A percentile compares a stretch with the other conserved stretches of the same genome.
Evolutionary conservation across 2,329 filamentous ascomycete species (phyloP).

Genomic region (Thermothelomyces thermophilus): DNA sequence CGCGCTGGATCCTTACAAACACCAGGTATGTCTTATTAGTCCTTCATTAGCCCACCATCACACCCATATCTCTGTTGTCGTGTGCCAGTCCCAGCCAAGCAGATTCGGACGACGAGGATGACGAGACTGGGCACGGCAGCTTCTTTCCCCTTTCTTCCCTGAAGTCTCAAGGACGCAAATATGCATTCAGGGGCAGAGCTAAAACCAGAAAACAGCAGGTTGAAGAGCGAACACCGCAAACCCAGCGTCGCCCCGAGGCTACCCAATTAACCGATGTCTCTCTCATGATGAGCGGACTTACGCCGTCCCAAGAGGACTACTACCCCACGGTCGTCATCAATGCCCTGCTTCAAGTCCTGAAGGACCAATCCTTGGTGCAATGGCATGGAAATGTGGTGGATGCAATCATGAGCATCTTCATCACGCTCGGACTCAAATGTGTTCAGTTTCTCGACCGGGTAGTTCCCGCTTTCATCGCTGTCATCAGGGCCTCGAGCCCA

Average conservation of each 20-base stretch:
- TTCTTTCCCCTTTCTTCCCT: not conserved
- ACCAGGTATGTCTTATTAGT: constrained; percentile 51
- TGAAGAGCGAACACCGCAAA: constrained; percentile 79
- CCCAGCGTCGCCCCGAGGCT: constrained; percentile 58
- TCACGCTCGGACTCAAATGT: constrained; percentile 90
- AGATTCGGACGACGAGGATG: constrained; percentile 15
- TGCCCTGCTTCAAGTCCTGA: constrained; percentile 83
- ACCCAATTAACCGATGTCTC: constrained; percentile 83
- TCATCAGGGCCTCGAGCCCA: constrained; percentile 74
- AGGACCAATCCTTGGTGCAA: constrained; percentile 80
- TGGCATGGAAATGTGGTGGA: constrained; percentile 94
- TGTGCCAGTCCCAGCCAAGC: constrained; percentile 13
- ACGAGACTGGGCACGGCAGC: constrained; percentile 1
- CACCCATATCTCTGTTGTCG: constrained; percentile 14
- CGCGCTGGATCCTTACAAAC: constrained; percentile 91
- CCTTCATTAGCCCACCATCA: constrained; percentile 17
- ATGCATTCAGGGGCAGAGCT: constrained; percentile 8
- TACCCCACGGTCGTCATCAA: constrained; percentile 98
- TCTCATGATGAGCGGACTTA: constrained; percentile 94
- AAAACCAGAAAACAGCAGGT: constrained; percentile 53
- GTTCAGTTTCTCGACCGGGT: constrained; percentile 92
- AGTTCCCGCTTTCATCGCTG: constrained; percentile 84
- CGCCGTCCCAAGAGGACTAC: constrained; percentile 95
- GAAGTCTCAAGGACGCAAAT: not conserved
- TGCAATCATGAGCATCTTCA: constrained; percentile 98